Evolutionary conservation across 257 asterid genomes (phyloP), one percentile per base, ranked within the genome.

Genomic region (Primulina eburnea): DNA sequence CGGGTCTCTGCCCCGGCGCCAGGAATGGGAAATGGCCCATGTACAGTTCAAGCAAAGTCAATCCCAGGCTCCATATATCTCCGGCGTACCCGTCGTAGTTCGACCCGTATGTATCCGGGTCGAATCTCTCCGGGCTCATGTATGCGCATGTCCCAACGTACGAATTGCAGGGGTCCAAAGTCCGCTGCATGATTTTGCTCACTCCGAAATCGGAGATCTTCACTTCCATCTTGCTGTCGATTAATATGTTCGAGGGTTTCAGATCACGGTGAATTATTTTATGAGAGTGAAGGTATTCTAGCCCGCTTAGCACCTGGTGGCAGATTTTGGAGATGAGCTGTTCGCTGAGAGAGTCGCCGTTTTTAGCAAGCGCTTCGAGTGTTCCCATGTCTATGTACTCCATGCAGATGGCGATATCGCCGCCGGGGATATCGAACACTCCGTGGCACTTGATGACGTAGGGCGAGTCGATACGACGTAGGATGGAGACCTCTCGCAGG

Each of bases 41-140:
- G 40, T 80, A 90, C 2, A 92, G 35, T 34, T 92, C 98, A 78
- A 88, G 8, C 16, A 92, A 7, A 0, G 96, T 92, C 62, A 92
- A 61, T 0, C 98, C 98, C 68, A 92, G 67, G 82, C 98, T 92
- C 98, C 98, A 92, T 0, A 90, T 83, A 38, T 92, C 98, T 1
- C 90, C 89, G 37, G 97, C 91, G 73, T 90, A 92, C 2, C 92
- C 98, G 60, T 92, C 76, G 77, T 90, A 90, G 65, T 80, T 86
- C 43, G 83, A 79, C 40, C 98, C 97, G 75, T 90, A 80, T 0
- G 92, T 84, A 1, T 83, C 95, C 64, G 97, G 97, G 75, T 92
- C 97, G 60, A 92, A 92, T 40, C 97, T 81, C 75, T 92, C 98
- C 37, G 98, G 98, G 40, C 98, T 92, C 98, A 92, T 92, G 74